These are phyloP conservation scores for Monosporascus sp. DNA, from an alignment of 2,329 filamentous ascomycete species.

Conservation along the genomic window DNA sequence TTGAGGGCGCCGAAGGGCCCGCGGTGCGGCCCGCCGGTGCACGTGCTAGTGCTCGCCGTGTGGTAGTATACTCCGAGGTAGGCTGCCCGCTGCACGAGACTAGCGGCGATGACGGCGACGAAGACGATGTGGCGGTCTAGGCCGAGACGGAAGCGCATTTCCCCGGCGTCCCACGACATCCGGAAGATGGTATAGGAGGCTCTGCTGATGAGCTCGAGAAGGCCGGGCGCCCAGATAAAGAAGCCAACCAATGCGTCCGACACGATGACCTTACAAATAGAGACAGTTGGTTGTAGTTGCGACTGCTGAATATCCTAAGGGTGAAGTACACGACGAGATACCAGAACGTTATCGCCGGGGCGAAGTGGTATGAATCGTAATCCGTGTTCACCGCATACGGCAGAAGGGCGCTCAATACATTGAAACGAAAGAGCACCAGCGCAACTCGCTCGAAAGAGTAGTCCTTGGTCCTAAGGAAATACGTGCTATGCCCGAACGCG, in stretches of 20 bases:
- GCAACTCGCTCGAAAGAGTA: conserved; percentile 50
- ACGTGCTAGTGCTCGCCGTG: not conserved
- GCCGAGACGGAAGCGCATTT: conserved; percentile 45
- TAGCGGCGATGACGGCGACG: conserved; percentile 48
- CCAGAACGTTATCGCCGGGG: conserved; percentile 57
- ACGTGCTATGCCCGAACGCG: conserved; percentile 56
- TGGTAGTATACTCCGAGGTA: conserved; percentile 11
- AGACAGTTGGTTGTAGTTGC: conserved; percentile 38
- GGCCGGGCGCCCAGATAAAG: conserved; percentile 29
- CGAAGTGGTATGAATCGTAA: conserved; percentile 56
- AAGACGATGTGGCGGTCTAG: conserved; percentile 54
- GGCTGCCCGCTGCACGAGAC: conserved; percentile 30
- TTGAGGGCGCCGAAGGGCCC: conserved; percentile 4
- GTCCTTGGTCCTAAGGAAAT: conserved; percentile 52
- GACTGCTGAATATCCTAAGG: conserved; percentile 34
- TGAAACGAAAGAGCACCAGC: conserved; percentile 51
- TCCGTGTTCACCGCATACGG: conserved; percentile 52
- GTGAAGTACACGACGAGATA: conserved; percentile 54
- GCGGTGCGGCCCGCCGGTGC: conserved; percentile 9
- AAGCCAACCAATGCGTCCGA: conserved; percentile 35
- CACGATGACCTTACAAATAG: conserved; percentile 44
- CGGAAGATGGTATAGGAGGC: conserved; percentile 37
- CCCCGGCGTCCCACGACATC: conserved; percentile 42
- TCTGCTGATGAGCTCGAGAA: conserved; percentile 37
- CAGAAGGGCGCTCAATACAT: conserved; percentile 48